These are phyloP conservation scores for Fraxinus excelsior DNA, from an alignment of 257 asterid genomes.

Conservation along the genomic window DNA sequence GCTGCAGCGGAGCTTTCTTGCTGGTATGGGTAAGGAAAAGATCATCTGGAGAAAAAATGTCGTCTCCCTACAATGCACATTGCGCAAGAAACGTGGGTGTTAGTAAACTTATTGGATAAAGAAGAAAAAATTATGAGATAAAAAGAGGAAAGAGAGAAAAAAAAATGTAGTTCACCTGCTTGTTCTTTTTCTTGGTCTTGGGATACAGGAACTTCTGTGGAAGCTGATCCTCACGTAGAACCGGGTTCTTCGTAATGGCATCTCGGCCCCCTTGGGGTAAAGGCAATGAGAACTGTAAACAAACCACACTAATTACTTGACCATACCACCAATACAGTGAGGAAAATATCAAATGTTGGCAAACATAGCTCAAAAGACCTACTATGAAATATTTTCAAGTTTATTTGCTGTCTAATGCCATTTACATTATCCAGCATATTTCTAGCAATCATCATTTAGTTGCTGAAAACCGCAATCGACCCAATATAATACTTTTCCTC, in stretches of 20 bases:
- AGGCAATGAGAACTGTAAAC: constrained; percentile 87
- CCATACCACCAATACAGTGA: background rate
- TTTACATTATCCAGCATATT: background rate
- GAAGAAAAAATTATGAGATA: background rate
- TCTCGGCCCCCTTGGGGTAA: constrained; percentile 93
- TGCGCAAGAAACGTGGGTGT: background rate
- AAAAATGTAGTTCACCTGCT: constrained; percentile 47
- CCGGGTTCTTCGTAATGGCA: constrained; percentile 80
- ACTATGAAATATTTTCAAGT: background rate
- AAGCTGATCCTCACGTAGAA: constrained; percentile 95
- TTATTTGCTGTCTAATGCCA: background rate
- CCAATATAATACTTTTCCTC: background rate
- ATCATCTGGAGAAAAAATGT: constrained; percentile 54
- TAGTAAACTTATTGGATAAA: background rate
- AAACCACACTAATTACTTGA: background rate
- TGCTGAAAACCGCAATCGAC: background rate
- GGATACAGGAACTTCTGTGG: constrained; percentile 85
- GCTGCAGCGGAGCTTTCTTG: constrained; percentile 82
- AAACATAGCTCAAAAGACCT: background rate
- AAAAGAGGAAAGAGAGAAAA: no score
- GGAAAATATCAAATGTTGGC: background rate
- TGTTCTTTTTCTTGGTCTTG: constrained; percentile 80
- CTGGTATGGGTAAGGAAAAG: constrained; percentile 69
- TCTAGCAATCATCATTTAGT: background rate
- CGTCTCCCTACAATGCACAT: constrained; percentile 50